These are phyloP conservation scores for Neopestalotiopsis sp. DNA, from an alignment of 2,329 filamentous ascomycete species.

Conservation along the genomic window DNA sequence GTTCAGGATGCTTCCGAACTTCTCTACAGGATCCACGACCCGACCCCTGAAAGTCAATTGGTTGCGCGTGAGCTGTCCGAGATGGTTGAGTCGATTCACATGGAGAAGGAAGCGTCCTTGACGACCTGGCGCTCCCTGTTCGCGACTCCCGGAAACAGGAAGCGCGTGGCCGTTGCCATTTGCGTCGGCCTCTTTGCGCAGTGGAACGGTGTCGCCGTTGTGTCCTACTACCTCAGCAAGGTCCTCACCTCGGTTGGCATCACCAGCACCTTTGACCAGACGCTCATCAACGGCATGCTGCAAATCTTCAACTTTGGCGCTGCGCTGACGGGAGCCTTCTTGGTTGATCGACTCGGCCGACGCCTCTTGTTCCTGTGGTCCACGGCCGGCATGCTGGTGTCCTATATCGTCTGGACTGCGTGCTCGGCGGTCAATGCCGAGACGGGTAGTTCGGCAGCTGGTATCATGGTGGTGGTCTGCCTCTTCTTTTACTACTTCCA, in stretches of 20 bases:
- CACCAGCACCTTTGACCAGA: slow-evolving; percentile 35
- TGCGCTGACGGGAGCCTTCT: slow-evolving; percentile 3
- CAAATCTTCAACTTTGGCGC: slow-evolving; percentile 20
- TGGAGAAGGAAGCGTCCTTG: slow-evolving; percentile 22
- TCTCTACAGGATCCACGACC: slow-evolving; percentile 42
- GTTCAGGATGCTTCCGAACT: slow-evolving; percentile 39
- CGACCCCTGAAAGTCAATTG: slow-evolving; percentile 43
- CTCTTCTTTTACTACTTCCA: slow-evolving; percentile 43
- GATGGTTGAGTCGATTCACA: slow-evolving; percentile 33
- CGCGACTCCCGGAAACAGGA: slow-evolving; percentile 58
- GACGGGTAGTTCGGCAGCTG: slow-evolving; percentile 34
- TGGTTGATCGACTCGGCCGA: slow-evolving; percentile 23
- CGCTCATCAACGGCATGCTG: slow-evolving; percentile 39
- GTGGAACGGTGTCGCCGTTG: slow-evolving; percentile 43
- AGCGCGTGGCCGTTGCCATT: slow-evolving; percentile 57
- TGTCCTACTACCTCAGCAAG: slow-evolving; percentile 41
- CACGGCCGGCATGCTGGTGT: slow-evolving; percentile 33
- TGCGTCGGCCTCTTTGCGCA: slow-evolving; percentile 62
- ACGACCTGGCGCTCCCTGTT: slow-evolving; percentile 47
- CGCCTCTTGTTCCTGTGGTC: slow-evolving; percentile 23
- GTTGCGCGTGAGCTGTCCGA: slow-evolving; percentile 47
- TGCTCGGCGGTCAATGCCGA: slow-evolving; percentile 39
- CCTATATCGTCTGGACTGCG: slow-evolving; percentile 43
- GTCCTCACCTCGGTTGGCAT: slow-evolving; percentile 40
- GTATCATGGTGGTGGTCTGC: slow-evolving; percentile 41